Percentiles rank a stretch among this genome's conserved stretches.
Conservation (phyloP, 805 yeast species). For the Ogataea naganishii region DNA sequence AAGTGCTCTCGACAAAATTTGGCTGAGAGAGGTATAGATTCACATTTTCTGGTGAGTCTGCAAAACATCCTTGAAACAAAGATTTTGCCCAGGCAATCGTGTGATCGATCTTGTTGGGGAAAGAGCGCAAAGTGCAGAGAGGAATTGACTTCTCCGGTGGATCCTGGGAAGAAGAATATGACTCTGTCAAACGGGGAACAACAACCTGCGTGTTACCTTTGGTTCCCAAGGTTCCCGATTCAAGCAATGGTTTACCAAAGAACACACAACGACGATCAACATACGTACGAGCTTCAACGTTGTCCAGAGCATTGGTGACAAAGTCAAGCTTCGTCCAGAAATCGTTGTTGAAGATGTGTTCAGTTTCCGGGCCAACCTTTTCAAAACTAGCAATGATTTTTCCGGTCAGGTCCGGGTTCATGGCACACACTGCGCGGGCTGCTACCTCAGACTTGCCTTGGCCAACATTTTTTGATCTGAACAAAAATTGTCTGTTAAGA, state of each 20-base stretch:
- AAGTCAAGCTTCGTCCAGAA: slow-evolving; percentile 83
- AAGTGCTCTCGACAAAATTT: slow-evolving; percentile 81
- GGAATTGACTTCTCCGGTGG: slow-evolving; percentile 99
- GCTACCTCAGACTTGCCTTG: slow-evolving; percentile 86
- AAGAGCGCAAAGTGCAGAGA: slow-evolving; percentile 90
- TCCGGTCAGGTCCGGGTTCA: slow-evolving; percentile 80
- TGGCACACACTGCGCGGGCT: slow-evolving; percentile 67
- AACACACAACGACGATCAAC: slow-evolving; percentile 96
- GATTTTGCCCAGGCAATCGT: slow-evolving; percentile 99
- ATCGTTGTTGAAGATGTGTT: slow-evolving; percentile 69
- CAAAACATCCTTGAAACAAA: slow-evolving; percentile 84
- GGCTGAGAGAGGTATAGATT: slow-evolving; percentile 87
- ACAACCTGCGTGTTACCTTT: slow-evolving; percentile 98
- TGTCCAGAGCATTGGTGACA: slow-evolving; percentile 95
- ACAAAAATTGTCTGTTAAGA: slow-evolving; percentile 91
- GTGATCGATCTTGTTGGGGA: slow-evolving; percentile 97
- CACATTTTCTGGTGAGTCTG: slow-evolving; percentile 88
- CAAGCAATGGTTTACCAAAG: slow-evolving; percentile 82
- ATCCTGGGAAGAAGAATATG: slow-evolving; percentile 92
- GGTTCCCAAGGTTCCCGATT: slow-evolving; percentile 96
- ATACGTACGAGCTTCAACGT: slow-evolving; percentile 95
- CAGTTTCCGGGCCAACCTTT: slow-evolving; percentile 92
- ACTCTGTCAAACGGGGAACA: slow-evolving; percentile 88
- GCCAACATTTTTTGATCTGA: slow-evolving; percentile 93
- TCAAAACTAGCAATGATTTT: slow-evolving; percentile 72